Evolutionary conservation across 75 land plant species (phyloP), one percentile per base, ranked within the genome.

Genomic region (Selaginella moellendorffii): DNA sequence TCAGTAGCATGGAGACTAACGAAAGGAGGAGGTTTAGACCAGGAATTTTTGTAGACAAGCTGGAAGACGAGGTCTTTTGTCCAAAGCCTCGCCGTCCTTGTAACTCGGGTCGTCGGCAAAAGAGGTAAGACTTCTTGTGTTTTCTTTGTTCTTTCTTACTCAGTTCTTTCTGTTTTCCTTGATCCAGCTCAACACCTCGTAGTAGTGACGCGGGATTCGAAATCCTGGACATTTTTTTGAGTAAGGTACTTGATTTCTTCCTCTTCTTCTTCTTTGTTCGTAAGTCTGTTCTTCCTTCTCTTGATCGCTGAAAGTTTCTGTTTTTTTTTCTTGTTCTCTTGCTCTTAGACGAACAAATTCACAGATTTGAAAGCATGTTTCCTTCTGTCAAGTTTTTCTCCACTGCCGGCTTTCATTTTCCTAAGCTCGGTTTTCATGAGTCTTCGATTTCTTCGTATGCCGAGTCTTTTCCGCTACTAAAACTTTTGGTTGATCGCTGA

Each of bases 211-310:
- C 79, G 10, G 80, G 71, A 28, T 68, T 61, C 22, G 81, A 79
- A 64, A 71, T 79, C 26, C 63, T 79, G 29, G 81, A 79, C 29
- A 79, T 79, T 22, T 68, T 79, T 63, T 63, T 78, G 23, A 79
- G 79, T 46, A 79, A 66, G 81, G 81, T 78, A 52, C 1, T 59
- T 0, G 0, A 5, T 68, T 64, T 64, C 36, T 24, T 5, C 0
- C 36, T 64, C n/a, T n/a, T n/a, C n/a, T n/a, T n/a, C n/a, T n/a
- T n/a, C n/a, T n/a, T n/a, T n/a, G n/a, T n/a, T n/a, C 28, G 54
- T 22, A 30, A 9, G 19, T 68, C 0, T 64, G 12, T 68, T n/a
- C 52, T 30, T 21, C 27, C 54, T n/a, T 10, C 61, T 0, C 0
- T 24, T 70, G n/a, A 17, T 52, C 52, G 1, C 17, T 30, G 27